phyloP scores from a whole-genome alignment of 768 basidiomycete species.

The Pleurotus tuber-regium region DNA sequence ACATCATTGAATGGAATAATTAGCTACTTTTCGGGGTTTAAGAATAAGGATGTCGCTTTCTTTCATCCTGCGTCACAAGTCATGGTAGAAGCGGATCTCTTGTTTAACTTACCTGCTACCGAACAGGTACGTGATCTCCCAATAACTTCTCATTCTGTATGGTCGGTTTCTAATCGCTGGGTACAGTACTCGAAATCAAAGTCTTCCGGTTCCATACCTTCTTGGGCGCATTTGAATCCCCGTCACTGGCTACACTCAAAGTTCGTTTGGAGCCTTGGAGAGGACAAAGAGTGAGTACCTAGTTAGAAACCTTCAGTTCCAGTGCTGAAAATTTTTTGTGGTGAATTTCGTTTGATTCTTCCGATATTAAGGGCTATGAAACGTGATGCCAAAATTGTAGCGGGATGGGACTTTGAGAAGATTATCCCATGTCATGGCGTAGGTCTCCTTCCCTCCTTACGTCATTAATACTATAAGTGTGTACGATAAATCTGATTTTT shows the following conservation, averaged over 20 bases:
- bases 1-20: neutral
- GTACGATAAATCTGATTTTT: slow-evolving; percentile 5
- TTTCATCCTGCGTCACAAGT: slow-evolving; percentile 70
- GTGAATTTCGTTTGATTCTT: slow-evolving; percentile 6
- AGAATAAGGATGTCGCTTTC: slow-evolving; percentile 83
- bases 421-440: slow-evolving; percentile 73
- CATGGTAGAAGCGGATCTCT: slow-evolving; percentile 76
- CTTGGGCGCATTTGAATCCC: slow-evolving; percentile 32
- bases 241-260: slow-evolving; percentile 32
- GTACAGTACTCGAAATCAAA: slow-evolving; percentile 41
- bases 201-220: slow-evolving; percentile 17
- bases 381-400: slow-evolving; percentile 60
- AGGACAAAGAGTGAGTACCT: slow-evolving; percentile 41
- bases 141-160: too few relatives aligned
- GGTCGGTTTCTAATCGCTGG: neutral
- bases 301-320: too few relatives aligned
- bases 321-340: neutral
- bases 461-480: neutral
- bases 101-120: slow-evolving; percentile 76
- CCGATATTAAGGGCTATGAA: slow-evolving; percentile 52
- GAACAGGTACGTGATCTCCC: slow-evolving; percentile 55
- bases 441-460: too few relatives aligned
- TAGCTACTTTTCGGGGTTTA: slow-evolving; percentile 69
- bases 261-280: slow-evolving; percentile 30
- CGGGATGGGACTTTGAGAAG: slow-evolving; percentile 69